Base-by-base conservation (phyloP, 805 yeast genomes). In the Komagataella kurtzmanii region DNA sequence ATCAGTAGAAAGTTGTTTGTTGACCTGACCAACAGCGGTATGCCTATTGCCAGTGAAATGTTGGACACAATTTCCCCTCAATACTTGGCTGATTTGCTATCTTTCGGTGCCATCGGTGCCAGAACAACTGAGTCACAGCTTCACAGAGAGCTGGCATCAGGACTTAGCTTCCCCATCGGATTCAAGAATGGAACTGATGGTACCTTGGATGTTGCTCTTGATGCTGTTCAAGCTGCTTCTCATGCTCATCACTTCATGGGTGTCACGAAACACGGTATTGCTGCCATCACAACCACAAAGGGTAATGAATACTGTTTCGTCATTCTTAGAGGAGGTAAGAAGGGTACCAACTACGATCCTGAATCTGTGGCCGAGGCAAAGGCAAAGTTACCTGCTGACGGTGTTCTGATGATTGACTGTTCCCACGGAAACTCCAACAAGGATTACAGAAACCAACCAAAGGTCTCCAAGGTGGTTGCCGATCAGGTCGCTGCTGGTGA, bases 181-280 rank as follows among this genome's bases (percentile, higher is more conserved):
- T 91, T 91, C 83, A 91, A 91, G 67, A 91, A 91, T 65, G 98
- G 98, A 64, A 91, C 99, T 45, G 98, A 93, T 67, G 99, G 99
- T 63, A 81, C 90, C 47, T 69, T 93, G 50, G 95, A 88, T 59
- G 97, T 91, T 56, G 96, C 97, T 43, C 76, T 91, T 56, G 99
- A 91, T 64, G 99, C 99, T 24, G 78, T 88, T 64, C 77, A 88
- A 62, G 91, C 98, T 49, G 95, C 98, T 46, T 74, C 90, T 24
- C 88, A 86, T 66, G 88, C 95, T 7, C 99, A 91, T 65, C 97
- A 91, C 68, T 93, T 91, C 76, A 71, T 91, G 64, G 83, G 91
- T 17, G 98, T 93, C 54, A 93, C 97, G 10, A 91, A 91, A 67
- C 95, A 95, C 17, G 99, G 99, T 63, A 79, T 89, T 54, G 96